Conservation (phyloP, 2,329 filamentous ascomycete species). For the Conoideocrella luteorostrata region DNA sequence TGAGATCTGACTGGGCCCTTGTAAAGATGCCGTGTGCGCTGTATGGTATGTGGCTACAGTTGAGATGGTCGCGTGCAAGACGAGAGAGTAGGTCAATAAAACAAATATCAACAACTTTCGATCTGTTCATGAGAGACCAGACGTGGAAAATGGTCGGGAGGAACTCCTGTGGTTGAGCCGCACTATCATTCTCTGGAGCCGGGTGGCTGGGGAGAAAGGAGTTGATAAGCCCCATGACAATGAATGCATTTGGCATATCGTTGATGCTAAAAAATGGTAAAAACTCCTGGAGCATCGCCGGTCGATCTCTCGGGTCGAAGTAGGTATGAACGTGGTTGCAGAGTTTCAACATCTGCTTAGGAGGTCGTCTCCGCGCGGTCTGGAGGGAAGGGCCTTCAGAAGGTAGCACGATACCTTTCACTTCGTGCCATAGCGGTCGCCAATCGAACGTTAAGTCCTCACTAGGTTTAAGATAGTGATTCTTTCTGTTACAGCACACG, state of each 20-base stretch:
- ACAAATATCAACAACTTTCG: conserved; percentile 76
- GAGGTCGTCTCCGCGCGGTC: conserved; percentile 45
- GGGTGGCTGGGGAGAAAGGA: conserved; percentile 80
- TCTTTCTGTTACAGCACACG: conserved; percentile 54
- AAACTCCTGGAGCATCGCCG: conserved; percentile 73
- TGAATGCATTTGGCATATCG: conserved; percentile 84
- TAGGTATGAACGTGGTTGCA: conserved; percentile 87
- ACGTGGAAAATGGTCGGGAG: conserved; percentile 93
- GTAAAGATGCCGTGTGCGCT: conserved; percentile 87
- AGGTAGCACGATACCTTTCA: conserved; percentile 85
- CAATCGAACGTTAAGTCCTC: conserved; percentile 91
- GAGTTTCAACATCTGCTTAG: conserved; percentile 72
- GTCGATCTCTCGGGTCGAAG: conserved; percentile 82
- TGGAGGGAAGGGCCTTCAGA: conserved; percentile 68
- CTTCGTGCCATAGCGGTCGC: conserved; percentile 85
- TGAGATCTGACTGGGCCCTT: conserved; percentile 80
- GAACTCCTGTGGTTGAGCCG: conserved; percentile 82
- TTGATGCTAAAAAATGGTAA: conserved; percentile 88
- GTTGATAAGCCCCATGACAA: conserved; percentile 84
- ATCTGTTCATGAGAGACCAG: conserved; percentile 89
- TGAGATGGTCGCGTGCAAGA: conserved; percentile 75
- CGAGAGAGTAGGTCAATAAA: conserved; percentile 88
- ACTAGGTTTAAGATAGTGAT: conserved; percentile 87
- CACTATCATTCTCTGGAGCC: conserved; percentile 60
- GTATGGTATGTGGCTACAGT: conserved; percentile 70